Conservation (phyloP, 306 rosid species). For the Herpetospermum pedunculosum region DNA sequence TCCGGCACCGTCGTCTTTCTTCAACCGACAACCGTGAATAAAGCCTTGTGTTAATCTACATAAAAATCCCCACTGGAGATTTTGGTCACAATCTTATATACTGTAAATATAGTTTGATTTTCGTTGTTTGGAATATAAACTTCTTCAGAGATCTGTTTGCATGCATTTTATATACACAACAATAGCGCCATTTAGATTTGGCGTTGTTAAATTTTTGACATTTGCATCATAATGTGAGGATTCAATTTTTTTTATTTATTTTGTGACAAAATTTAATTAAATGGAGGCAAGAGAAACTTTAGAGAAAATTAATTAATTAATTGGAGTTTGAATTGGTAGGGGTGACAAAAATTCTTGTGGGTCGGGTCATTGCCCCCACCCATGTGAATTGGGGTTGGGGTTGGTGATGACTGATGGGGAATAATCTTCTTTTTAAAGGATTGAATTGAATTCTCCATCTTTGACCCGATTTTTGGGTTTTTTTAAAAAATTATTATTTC, state of each 20-base stretch:
- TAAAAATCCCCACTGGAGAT: not conserved
- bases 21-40: not conserved
- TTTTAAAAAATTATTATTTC: not conserved
- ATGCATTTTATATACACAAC: slow-evolving; percentile 2
- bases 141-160: too few relatives aligned
- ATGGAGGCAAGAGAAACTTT: not conserved
- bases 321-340: not conserved
- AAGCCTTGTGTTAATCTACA: not conserved
- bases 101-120: not conserved
- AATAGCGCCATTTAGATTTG: not conserved
- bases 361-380: not conserved
- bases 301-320: not conserved
- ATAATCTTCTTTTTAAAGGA: not conserved
- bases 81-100: not conserved
- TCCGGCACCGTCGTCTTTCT: not conserved
- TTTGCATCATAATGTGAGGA: too few relatives aligned
- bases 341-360: not conserved
- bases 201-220: not conserved
- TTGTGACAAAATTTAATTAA: not conserved
- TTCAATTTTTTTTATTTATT: too few relatives aligned
- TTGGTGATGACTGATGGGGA: not conserved
- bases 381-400: not conserved
- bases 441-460: not conserved
- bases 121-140: too few relatives aligned
- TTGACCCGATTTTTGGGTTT: not conserved